Evolutionary conservation across 75 land plant species (phyloP).

Genomic region (Selaginella tamariscina): DNA sequence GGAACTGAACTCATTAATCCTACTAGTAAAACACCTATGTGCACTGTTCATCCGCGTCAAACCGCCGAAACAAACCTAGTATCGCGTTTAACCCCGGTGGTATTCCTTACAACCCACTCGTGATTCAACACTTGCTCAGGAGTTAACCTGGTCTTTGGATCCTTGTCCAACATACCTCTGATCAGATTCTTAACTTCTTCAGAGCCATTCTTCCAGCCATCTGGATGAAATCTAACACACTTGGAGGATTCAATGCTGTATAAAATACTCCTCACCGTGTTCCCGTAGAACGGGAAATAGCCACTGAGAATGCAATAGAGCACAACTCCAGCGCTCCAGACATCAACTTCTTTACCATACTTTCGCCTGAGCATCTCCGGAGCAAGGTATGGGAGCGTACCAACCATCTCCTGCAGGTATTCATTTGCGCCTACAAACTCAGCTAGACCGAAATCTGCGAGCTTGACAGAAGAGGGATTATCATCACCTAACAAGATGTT

Average conservation of each 20-base stretch:
- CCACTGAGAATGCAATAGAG: background rate
- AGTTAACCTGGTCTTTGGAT: conserved; percentile 2
- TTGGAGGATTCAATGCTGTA: background rate
- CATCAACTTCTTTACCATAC: background rate
- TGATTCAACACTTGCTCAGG: background rate
- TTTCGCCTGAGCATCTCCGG: background rate
- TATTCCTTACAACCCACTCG: background rate
- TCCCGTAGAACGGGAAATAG: background rate
- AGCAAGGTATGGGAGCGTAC: background rate
- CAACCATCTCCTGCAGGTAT: background rate
- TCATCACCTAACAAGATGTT: background rate
- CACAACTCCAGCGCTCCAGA: conserved; percentile 8
- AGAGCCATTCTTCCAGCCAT: background rate
- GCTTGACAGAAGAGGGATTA: no score
- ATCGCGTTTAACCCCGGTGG: no score
- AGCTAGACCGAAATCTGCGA: background rate
- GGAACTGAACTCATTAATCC: no score
- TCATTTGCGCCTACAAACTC: background rate
- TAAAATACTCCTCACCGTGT: background rate
- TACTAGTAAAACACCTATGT: no score
- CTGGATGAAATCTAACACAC: background rate
- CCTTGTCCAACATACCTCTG: background rate
- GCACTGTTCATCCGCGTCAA: no score
- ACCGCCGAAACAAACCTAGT: no score
- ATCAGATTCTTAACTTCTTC: background rate